Percentiles rank a stretch among this genome's conserved stretches.
Conservation (phyloP, 2,329 filamentous ascomycete genomes). For the Xylariaceae sp. region DNA sequence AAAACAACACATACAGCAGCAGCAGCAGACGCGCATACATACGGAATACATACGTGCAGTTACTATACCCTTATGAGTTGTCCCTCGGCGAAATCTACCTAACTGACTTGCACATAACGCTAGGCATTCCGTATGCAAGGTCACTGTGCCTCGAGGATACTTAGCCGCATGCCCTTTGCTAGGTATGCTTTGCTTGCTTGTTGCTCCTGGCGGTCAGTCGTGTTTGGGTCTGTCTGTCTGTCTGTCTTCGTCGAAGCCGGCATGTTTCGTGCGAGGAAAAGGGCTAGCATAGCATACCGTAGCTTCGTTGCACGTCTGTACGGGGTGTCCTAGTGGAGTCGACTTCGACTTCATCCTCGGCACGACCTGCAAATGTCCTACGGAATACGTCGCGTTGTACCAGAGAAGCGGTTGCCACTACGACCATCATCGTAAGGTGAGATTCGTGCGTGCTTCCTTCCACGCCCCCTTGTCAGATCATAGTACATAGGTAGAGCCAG, state of each 20-base stretch:
- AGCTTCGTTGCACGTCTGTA: not conserved
- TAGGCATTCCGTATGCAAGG: not conserved
- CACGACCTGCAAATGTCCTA: slow-evolving; percentile 4
- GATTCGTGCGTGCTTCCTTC: slow-evolving; percentile 4
- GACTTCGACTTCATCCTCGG: not conserved
- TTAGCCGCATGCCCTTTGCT: slow-evolving; percentile 1
- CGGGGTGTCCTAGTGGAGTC: no score
- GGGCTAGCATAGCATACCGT: not conserved
- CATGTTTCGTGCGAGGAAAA: not conserved
- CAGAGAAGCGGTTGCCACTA: not conserved
- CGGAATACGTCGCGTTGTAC: slow-evolving; percentile 3
- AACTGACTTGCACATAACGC: not conserved
- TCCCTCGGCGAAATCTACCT: not conserved
- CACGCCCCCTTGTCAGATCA: slow-evolving; percentile 11
- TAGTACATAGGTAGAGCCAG: not conserved
- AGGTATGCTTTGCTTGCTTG: not conserved
- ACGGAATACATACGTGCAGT: not conserved
- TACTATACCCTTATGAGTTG: no score
- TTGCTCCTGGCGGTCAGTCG: not conserved
- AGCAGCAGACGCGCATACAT: not conserved
- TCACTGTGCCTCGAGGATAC: slow-evolving; percentile 4
- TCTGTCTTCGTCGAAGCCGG: not conserved
- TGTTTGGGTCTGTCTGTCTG: not conserved
- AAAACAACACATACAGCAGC: slow-evolving; percentile 2
- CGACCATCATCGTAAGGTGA: not conserved